Base-by-base conservation (phyloP, 208 protist species). In the Porcisia deanei region DNA sequence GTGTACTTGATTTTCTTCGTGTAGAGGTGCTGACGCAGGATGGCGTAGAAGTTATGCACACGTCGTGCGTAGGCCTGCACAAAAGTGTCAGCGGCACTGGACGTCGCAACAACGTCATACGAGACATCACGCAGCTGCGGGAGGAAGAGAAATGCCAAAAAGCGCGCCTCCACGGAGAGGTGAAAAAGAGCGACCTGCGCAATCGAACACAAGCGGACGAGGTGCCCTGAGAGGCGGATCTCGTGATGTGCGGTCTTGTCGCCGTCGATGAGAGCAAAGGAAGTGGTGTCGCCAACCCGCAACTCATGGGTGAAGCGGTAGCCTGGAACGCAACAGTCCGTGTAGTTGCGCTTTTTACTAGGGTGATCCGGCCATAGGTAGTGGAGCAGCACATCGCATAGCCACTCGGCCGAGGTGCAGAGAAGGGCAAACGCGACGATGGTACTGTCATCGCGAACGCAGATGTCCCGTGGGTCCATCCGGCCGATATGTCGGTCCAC, bases 51-150 rank as follows among this genome's bases (percentile, higher is more conserved):
- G 69, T 86, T 93, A 69, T 77, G 88, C 67, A 97, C 77, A 34
- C 87, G 88, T 0, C 90, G 87, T 22, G 85, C 81, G 76, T 95
- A 97, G 20, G 90, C 93, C 69, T 95, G 89, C 0, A 97, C 88
- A 81, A 97, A 97, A 67, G 77, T 95, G 77, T 97, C 93, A 0
- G 91, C 89, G 25, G 91, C 81, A 49, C 71, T 78, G 14, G 90
- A 85, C 30, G 85, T 78, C 0, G 88, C 91, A 14, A 93, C 85
- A 49, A 91, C 74, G 61, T 92, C 89, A 77, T 95, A 97, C 9
- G 89, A 95, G 69, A 94, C 89, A 69, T 95, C 93, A 39, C 93
- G 87, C 57, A 97, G 86, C 84, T 97, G 93, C 37, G 93, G 93
- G n/a, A 97, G 78, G 68, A 88, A 97, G 25, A 82, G 77, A 81